A percentile compares a stretch with the other conserved stretches of the same genome.
Conservation (phyloP, 805 yeast species). For the Saccharomycopsis fibuligera region DNA sequence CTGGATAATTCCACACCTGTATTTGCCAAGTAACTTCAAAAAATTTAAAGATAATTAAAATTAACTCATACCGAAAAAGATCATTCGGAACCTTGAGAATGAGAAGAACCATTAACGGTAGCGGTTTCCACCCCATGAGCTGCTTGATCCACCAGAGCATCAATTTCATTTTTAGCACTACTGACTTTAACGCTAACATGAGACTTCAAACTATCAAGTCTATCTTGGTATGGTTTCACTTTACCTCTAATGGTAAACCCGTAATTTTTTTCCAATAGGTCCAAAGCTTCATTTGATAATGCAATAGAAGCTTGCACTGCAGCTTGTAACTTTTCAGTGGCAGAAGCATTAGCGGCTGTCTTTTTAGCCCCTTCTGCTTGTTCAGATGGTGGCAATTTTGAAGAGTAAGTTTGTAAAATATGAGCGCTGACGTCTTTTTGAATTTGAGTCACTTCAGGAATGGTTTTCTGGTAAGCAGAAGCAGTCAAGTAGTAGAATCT, state of each 20-base stretch:
- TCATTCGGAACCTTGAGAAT: background rate
- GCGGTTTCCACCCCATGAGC: constrained; percentile 14
- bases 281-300: constrained; percentile 32
- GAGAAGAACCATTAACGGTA: constrained; percentile 2
- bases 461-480: constrained; percentile 27
- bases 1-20: too few relatives aligned
- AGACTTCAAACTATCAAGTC: constrained; percentile 23
- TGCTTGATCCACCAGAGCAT: constrained; percentile 24
- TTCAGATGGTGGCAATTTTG: constrained; percentile 22
- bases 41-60: background rate
- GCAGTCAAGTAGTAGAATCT: constrained; percentile 25
- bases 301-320: constrained; percentile 33
- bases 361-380: constrained; percentile 22
- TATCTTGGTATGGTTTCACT: constrained; percentile 25
- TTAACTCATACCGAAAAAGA: background rate
- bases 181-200: constrained; percentile 21
- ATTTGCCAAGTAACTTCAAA: too few relatives aligned
- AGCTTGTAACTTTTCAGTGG: constrained; percentile 27
- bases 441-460: constrained; percentile 21
- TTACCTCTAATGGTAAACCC: constrained; percentile 28
- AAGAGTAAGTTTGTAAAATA: constrained; percentile 28
- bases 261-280: constrained; percentile 14
- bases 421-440: too few relatives aligned
- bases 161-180: constrained; percentile 22
- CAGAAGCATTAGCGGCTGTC: constrained; percentile 20